Evolutionary conservation across 306 rosid species (phyloP), one percentile per base, ranked within the genome.

Genomic region (Vigna nakashimae): DNA sequence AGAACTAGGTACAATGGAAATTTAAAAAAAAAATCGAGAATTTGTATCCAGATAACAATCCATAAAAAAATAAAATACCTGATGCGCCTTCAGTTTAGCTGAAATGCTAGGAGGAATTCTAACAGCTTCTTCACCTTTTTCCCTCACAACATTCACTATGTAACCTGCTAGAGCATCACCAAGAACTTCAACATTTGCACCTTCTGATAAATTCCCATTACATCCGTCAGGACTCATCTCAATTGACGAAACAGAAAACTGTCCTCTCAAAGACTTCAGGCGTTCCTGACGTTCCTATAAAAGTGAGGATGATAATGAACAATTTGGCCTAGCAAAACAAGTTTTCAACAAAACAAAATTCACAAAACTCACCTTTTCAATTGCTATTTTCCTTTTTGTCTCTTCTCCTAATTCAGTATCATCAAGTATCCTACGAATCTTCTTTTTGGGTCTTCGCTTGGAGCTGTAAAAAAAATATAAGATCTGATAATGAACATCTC

Each of bases 331-430:
- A 49, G 62, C 13, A 72, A 58, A 49, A 52, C 17, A 51, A 81
- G 52, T 22, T 73, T 45, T 36, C 16, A 12, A 16, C 52, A 67
- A 48, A 84, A 50, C 30, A 72, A 77, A 69, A 63, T 78, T 24
- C 32, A 64, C 9, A 49, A 75, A 32, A 36, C 69, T 38, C 34
- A 95, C 98, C 98, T 89, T 95, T 82, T 95, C 98, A 24, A 95
- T 92, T 36, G 98, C 98, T 78, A 92, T 92, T 88, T 95, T 95
- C 79, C 83, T 89, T 84, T 87, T 89, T 17, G 98, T 95, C 83
- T 95, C 98, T 84, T 95, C 98, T 83, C 98, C 98, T 79, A 95
- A 82, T 84, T 95, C 98, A 66, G 98, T 71, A 83, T 95, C 98
- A 84, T 92, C 98, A 86, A 95, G 96, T 80, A 95, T 95, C 89